Evolutionary conservation across 176 grass and related monocot species (phyloP).

Genomic region (Hyparrhenia diplandra): DNA sequence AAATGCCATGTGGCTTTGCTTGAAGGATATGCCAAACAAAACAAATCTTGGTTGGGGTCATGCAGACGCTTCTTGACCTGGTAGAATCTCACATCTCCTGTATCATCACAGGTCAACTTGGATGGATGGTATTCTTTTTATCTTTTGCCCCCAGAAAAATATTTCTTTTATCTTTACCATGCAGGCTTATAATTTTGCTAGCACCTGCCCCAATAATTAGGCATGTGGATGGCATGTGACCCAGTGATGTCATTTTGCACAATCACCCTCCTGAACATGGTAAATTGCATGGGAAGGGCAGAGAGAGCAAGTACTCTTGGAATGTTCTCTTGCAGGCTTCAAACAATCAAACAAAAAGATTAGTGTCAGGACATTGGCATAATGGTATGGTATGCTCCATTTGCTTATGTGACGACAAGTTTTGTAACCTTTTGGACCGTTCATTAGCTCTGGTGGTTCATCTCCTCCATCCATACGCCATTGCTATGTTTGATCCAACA

Average conservation of each 20-base stretch:
- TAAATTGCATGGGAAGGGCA: neutral
- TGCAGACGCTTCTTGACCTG: conserved; percentile 43
- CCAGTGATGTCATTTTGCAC: neutral
- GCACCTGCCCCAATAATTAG: conserved; percentile 42
- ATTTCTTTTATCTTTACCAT: conserved; percentile 37
- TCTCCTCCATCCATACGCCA: neutral
- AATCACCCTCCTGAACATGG: neutral
- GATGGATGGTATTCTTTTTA: conserved; percentile 23
- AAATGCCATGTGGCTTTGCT: conserved; percentile 22
- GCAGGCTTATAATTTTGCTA: conserved; percentile 27
- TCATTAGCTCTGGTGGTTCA: conserved; percentile 36
- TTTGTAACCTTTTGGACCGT: neutral
- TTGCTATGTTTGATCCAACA: neutral
- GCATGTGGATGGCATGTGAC: conserved; percentile 46
- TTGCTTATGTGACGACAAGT: conserved; percentile 12
- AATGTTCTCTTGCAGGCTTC: conserved; percentile 22
- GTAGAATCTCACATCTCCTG: neutral
- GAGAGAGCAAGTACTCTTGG: neutral
- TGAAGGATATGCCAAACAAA: conserved; percentile 3
- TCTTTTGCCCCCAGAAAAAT: neutral
- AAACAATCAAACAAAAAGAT: neutral
- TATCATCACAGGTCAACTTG: conserved; percentile 39
- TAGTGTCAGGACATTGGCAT: neutral
- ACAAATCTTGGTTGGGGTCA: conserved; percentile 25
- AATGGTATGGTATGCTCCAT: neutral